These are phyloP conservation scores for Backusella australiensis DNA, from an alignment of 192 early-diverging fungal species.

Conservation along the genomic window DNA sequence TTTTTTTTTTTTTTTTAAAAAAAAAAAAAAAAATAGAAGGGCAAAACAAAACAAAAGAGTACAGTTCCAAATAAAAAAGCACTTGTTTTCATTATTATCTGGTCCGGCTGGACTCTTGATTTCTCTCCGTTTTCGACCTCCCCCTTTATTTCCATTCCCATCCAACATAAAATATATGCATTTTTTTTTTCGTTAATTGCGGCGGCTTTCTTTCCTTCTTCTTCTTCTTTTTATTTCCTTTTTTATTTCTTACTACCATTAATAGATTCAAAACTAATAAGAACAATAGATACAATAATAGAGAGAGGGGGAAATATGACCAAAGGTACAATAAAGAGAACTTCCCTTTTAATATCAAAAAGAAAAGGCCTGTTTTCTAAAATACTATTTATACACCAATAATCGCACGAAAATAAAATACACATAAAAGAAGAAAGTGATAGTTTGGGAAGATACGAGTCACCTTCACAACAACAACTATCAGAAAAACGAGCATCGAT, in stretches of 20 bases:
- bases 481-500: background rate
- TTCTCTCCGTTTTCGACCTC: background rate
- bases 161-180: background rate
- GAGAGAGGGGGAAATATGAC: background rate
- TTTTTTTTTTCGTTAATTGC: background rate
- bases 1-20: too few species aligned
- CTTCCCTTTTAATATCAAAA: background rate
- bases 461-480: background rate
- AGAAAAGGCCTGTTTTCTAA: background rate
- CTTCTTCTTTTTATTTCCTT: background rate
- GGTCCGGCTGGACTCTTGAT: background rate
- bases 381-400: background rate
- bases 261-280: background rate
- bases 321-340: background rate
- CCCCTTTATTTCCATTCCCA: background rate
- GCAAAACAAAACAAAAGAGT: background rate
- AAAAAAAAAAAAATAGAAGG: too few species aligned
- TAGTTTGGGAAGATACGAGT: background rate
- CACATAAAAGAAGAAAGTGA: background rate
- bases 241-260: background rate
- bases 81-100: background rate
- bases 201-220: background rate
- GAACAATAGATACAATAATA: background rate
- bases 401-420: background rate
- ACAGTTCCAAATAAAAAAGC: background rate